Evolutionary conservation across 2,329 filamentous ascomycete genomes (phyloP).

Genomic region (Botrytis cinerea): DNA sequence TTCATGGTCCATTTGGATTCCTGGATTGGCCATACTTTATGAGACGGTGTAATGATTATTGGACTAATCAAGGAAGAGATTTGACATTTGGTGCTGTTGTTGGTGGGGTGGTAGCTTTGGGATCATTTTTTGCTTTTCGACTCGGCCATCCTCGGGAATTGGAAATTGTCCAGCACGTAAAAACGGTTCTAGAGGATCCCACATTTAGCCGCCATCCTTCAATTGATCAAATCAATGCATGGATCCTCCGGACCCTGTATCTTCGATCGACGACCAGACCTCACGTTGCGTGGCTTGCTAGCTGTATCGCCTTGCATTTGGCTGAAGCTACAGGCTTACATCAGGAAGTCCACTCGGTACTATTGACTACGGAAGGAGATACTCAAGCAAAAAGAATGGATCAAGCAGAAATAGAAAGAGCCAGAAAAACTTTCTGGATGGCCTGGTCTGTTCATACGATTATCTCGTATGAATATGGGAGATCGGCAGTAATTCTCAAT

Average conservation of each 20-base stretch:
- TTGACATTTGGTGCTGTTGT: constrained; percentile 42
- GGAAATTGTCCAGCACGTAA: constrained; percentile 36
- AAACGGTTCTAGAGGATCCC: constrained; percentile 33
- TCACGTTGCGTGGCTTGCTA: constrained; percentile 38
- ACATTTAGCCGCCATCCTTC: constrained; percentile 24
- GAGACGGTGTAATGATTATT: constrained; percentile 39
- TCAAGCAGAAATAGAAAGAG: constrained; percentile 22
- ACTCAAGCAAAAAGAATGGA: constrained; percentile 14
- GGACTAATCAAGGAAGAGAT: constrained; percentile 35
- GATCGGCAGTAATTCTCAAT: constrained; percentile 31
- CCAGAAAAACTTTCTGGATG: constrained; percentile 24
- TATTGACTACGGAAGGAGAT: constrained; percentile 18
- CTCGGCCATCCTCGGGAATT: constrained; percentile 35
- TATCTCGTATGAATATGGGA: constrained; percentile 30
- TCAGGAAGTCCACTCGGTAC: constrained; percentile 31
- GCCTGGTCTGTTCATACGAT: constrained; percentile 26
- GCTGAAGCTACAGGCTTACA: constrained; percentile 39
- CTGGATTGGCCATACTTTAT: constrained; percentile 38
- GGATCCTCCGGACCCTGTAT: constrained; percentile 37
- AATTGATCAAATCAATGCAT: constrained; percentile 34
- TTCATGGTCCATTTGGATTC: constrained; percentile 42
- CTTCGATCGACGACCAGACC: constrained; percentile 38
- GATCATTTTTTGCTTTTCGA: constrained; percentile 41
- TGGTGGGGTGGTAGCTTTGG: constrained; percentile 41
- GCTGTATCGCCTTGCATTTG: constrained; percentile 37